Base-by-base conservation (phyloP, 2,329 filamentous ascomycete genomes). In the Gliomastix tumulicola region DNA sequence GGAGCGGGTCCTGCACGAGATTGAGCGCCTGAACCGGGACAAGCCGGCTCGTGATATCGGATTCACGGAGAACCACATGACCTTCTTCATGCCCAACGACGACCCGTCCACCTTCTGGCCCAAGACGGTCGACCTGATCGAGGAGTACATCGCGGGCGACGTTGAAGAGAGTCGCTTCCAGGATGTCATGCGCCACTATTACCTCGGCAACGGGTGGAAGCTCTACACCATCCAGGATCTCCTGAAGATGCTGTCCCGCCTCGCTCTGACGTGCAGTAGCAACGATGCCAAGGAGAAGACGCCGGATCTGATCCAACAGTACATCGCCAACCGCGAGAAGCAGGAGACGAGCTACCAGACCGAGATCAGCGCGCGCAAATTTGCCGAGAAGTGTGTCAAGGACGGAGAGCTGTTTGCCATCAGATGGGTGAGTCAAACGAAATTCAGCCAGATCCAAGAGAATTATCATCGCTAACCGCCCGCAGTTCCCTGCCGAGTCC, bases 161-260 rank as follows among this genome's bases (percentile, higher is more conserved):
- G 70, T 89, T 25, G 92, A 97, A 36, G 81, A 89, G 59, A 72
- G 68, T 36, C 80, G 87, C 21, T 87, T 94, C 48, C 90, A 97
- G 58, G 89, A 97, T 51, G 84, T 88, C 6, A 71, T 98, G 39
- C 84, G 92, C 18, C 85, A 89, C 46, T 96, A 88, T 63, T 98
- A 96, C 56, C 72, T 97, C 40, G 82, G 84, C 54, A 84, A 80
- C 46, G 92, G 92, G 7, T 98, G 90, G 84, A 88, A 88, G 51
- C 65, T 97, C 27, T 98, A 97, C 65, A 89, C 87, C 5, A 81
- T 97, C 45, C 87, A 94, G 53, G 89, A 94, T 55, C 78, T 96
- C 21, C 76, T 97, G 36, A 81, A 80, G 53, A 83, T 83, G 2
- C 76, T 96, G 27, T 83, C 84, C 40, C 84, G 88, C 40, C 82